Base-by-base conservation (phyloP, 2,329 filamentous ascomycete species). In the Aspergillus sp. region DNA sequence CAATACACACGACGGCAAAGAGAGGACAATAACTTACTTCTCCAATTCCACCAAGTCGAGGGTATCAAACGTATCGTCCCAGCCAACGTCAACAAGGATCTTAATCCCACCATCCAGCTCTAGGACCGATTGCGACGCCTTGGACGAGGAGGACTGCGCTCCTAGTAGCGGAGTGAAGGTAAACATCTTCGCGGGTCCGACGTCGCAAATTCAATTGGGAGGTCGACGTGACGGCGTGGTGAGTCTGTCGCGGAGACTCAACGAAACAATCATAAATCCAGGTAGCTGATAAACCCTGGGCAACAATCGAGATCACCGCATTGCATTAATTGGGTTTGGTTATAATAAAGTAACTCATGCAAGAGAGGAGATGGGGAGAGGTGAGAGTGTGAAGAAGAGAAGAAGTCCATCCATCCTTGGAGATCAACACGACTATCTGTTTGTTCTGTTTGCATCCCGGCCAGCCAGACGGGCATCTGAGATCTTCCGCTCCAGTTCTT, bases 71-170 rank as follows among this genome's bases (percentile, higher is more conserved):
- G 80, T 79, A 65, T 94, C 88, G 64, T 97, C 90, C 93, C 93
- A 98, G 50, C 93, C 93, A 40, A 96, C 84, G 64, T 96, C 91
- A 34, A 98, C 81, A 45, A 98, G 78, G 44, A 98, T 82, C 68
- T 97, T 97, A 71, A 98, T 85, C 49, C 91, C 93, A 54, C 91
- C 91, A 72, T 98, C 93, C 47, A 98, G 85, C 73, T 97, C 91
- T 42, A 98, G 75, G 33, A 98, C 80, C n/a, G 93, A 97, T 67
- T 96, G 89, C 53, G 89, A 94, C 39, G 91, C 90, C 48, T 83
- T 77, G 41, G 88, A 93, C 55, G 86, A 81, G 4, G 64, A 65
- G 44, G 88, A 90, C 62, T 94, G 88, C 51, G 93, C 91, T 64
- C 93, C 93, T 57, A 95, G 83, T 48, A 98, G 76, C 41, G 93